Base-by-base conservation (phyloP, 2,329 filamentous ascomycete species). In the Diatrype stigma region DNA sequence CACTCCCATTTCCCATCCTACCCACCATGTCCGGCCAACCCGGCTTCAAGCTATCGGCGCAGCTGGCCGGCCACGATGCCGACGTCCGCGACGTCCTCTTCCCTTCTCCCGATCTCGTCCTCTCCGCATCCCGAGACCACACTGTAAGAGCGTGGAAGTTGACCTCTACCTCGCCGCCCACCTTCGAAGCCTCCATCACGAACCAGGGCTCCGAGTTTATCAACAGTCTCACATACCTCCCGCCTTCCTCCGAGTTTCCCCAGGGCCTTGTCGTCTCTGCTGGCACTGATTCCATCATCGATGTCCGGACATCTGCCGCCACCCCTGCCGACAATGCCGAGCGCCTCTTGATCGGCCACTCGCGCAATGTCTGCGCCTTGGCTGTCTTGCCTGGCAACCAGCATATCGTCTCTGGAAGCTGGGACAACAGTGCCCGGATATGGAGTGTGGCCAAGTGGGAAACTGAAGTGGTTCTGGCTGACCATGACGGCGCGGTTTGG, bases 361-460 rank as follows among this genome's bases (percentile, higher is more conserved):
- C 82, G 19, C 82, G 88, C 67, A 97, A 97, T 62, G 85, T 99
- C 44, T 96, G 93, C 67, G 81, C 92, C 8, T 73, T 99, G 42
- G 90, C 96, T 62, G 85, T 90, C 16, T 86, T 86, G 47, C 81
- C 86, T 1, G 80, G 85, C 52, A 87, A 86, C 2, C 81, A 74
- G 44, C 89, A 84, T 67, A 78, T 97, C 38, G 85, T 96, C 45
- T 97, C 93, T 58, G 94, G 93, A 30, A 89, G 92, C 62, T 99
- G 94, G 94, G 94, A 99, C 69, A 83, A 83, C 28, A 87, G 91
- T 57, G 92, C 90, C 26, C 86, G 90, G 49, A 74, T 97, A 48
- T 99, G 94, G 94, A 80, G 79, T 56, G 75, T 94, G n/a, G 82
- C 82, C 38, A 91, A 87, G 58, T 96, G 93, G 89, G 90, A 95